Evolutionary conservation across 2,329 filamentous ascomycete genomes (phyloP), one percentile per base, ranked within the genome.

Genomic region (Pezizomycotina sp.): DNA sequence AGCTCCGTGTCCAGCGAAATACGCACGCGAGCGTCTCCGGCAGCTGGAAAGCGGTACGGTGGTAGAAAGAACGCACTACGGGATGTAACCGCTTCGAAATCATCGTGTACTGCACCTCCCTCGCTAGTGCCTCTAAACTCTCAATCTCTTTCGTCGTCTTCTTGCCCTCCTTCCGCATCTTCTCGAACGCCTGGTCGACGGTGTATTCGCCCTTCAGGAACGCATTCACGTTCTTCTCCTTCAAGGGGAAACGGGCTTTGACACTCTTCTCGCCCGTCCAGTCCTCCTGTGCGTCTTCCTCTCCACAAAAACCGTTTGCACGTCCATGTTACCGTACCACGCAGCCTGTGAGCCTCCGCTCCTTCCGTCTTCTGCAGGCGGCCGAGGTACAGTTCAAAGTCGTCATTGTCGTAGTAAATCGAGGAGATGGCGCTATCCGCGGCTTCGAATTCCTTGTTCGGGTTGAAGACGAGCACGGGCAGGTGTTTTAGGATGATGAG

Each of bases 241-340:
- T 95, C 47, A 89, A 66, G 6, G 79, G 69, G 54, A 98, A 98
- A 27, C 89, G 78, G 27, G 89, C 86, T 63, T 98, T 98, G 60
- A 98, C 89, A 2, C 86, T 95, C 62, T 95, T 92, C 58, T 98
- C 89, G 40, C 89, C 89, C 0, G 89, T 98, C 89, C 89, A 98
- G 57, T 98, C 89, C 58, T 98, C 89, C 89, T 77, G 62, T 98
- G 89, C 1, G 89, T 98, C 62, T 98, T 98, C 45, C 89, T 73
- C 63, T 98, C 89, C 15, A 98, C 77, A 53, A 95, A 98, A 38
- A 95, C 91, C 36, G 81, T 89, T 54, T 95, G 84, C 34, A 66
- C 82, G 51, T 89, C 74, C 86, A 98, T 93, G 26, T 81, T 83
- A 42, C 89, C 89, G 54, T 98, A 98, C 89, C 89, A 98, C 89